Base-by-base conservation (phyloP, 495 filamentous ascomycete genomes). In the Aspergillus haitiensis region DNA sequence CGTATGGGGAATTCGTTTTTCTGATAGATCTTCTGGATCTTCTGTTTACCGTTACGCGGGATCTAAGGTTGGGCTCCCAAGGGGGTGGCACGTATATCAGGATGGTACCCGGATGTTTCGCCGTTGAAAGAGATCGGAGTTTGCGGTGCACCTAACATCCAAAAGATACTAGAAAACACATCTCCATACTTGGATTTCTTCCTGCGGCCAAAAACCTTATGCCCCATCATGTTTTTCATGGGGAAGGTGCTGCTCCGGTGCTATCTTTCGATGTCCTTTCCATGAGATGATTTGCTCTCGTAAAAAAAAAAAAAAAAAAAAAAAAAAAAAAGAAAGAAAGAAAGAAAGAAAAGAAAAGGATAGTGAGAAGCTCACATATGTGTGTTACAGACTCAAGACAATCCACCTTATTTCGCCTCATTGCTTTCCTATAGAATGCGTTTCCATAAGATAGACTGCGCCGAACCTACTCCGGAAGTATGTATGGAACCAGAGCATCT, bases 181-280 rank as follows among this genome's bases (percentile, higher is more conserved):
- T 51, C 32, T 34, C 31, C 32, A 31, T 51, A 13, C 13, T 21
- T 51, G 48, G 21, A 34, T 50, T 51, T 51, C 10, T 51, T 51
- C 8, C 48, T 51, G 48, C 48, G 18, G 21, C 21, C 48, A 33
- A 51, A 51, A 51, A 51, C 48, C 34, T 21, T 51, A 51, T 51
- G 18, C 31, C 31, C 18, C 21, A 51, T 10, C 48, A 12, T 51
- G 10, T 51, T 15, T 31, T 5, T 51, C 18, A 13, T 15, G 11
- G 21, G 10, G 34, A 37, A 52, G 34, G 13, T 16, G 9, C 21
- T 15, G 16, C 2, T 9, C 9, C n/a, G 2, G 44, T 18, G 16
- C 15, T 47, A 7, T 21, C 44, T 21, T 15, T 18, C 15, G n/a
- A 21, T 42, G 7, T 9, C 21, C 21, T 27, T 27, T 27, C 21